Conservation (phyloP, 768 basidiomycete genomes). For the Russula emetica region DNA sequence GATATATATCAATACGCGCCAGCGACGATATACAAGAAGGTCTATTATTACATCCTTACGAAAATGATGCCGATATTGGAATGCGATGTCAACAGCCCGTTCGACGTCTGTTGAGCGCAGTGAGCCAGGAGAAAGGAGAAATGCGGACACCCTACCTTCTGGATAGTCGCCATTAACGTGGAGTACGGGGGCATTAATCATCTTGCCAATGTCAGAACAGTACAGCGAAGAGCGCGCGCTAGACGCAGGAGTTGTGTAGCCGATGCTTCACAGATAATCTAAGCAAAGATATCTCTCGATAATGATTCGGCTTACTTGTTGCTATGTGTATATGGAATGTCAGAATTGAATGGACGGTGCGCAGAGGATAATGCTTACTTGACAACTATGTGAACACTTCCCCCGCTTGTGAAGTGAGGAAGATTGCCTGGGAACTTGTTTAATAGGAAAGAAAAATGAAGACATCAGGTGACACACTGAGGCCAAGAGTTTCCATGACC, state of each 20-base stretch:
- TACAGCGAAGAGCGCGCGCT: slow-evolving; percentile 81
- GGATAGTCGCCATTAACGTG: slow-evolving; percentile 92
- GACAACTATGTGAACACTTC: slow-evolving; percentile 85
- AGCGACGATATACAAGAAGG: slow-evolving; percentile 81
- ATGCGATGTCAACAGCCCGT: slow-evolving; percentile 81
- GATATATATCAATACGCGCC: slow-evolving; percentile 44
- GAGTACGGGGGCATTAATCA: slow-evolving; percentile 83
- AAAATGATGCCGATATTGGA: slow-evolving; percentile 82
- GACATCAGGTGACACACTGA: slow-evolving; percentile 49
- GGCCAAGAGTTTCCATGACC: slow-evolving; percentile 80
- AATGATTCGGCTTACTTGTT: slow-evolving; percentile 32
- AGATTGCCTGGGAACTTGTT: slow-evolving; percentile 54
- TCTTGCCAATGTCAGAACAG: slow-evolving; percentile 84
- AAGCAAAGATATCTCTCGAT: background rate
- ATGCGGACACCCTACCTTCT: slow-evolving; percentile 49
- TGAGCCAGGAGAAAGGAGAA: background rate
- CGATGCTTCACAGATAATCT: slow-evolving; percentile 54
- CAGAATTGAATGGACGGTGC: slow-evolving; percentile 1
- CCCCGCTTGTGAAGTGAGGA: slow-evolving; percentile 88
- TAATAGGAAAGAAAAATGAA: background rate
- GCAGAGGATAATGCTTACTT: slow-evolving; percentile 51
- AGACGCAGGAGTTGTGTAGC: slow-evolving; percentile 87
- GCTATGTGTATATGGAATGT: slow-evolving; percentile 21
- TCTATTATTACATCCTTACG: slow-evolving; percentile 90
- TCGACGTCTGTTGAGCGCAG: slow-evolving; percentile 58